Evolutionary conservation across 306 rosid genomes (phyloP).

Genomic region (Corylus avellana): DNA sequence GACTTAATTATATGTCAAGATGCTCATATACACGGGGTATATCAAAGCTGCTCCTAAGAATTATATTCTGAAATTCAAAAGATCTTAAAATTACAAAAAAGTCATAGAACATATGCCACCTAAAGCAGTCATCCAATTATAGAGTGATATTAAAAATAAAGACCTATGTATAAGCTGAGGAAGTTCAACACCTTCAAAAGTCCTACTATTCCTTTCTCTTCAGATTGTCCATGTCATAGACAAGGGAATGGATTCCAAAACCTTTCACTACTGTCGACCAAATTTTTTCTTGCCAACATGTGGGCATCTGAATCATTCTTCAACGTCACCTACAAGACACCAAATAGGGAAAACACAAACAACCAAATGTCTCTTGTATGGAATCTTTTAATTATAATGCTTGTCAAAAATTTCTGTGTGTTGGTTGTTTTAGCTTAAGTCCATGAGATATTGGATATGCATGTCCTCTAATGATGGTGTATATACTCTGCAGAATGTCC

Average conservation of each 20-base stretch:
- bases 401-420: neutral
- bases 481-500: slow-evolving; percentile 67
- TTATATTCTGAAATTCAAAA: no score
- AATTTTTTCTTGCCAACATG: neutral
- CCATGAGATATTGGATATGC: slow-evolving; percentile 4
- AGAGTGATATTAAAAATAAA: no score
- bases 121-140: no score
- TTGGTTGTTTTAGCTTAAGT: slow-evolving; percentile 2
- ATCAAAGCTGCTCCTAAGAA: no score
- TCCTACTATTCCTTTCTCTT: neutral
- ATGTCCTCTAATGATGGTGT: slow-evolving; percentile 12
- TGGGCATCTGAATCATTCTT: neutral
- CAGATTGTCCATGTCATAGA: neutral
- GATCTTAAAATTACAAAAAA: no score
- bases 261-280: neutral
- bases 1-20: neutral
- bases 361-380: neutral
- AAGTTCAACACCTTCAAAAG: neutral
- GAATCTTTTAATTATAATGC: neutral
- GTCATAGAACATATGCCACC: no score
- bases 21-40: neutral
- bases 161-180: neutral
- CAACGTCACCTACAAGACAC: neutral
- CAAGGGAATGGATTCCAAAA: neutral
- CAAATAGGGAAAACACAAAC: neutral